A percentile compares a stretch with the other conserved stretches of the same genome.
These are phyloP conservation scores for Termitomyces titanicus DNA, from an alignment of 768 basidiomycete species.

Conservation along the genomic window DNA sequence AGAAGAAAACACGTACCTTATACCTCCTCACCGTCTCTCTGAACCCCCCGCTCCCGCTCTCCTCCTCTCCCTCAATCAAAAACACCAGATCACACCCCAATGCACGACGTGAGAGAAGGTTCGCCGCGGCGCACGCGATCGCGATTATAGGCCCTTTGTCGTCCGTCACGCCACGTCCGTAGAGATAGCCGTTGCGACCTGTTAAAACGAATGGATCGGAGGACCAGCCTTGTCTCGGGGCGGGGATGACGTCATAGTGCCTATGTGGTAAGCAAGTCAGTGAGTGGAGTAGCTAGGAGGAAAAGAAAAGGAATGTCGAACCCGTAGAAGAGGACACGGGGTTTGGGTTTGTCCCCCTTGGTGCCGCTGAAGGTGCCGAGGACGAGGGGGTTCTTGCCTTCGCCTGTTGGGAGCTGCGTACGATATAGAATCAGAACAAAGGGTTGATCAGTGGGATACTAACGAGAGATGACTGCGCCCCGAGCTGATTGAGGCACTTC, in stretches of 20 bases:
- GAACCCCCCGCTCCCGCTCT: slow-evolving; percentile 89
- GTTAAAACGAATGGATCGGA: slow-evolving; percentile 81
- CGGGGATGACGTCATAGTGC: slow-evolving; percentile 96
- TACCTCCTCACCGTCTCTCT: slow-evolving; percentile 67
- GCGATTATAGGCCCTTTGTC: slow-evolving; percentile 96
- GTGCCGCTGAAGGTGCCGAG: slow-evolving; percentile 82
- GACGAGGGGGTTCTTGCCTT: slow-evolving; percentile 82
- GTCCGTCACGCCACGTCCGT: slow-evolving; percentile 89
- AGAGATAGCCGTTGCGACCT: slow-evolving; percentile 85
- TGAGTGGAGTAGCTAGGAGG: background rate
- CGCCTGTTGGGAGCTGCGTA: slow-evolving; percentile 68
- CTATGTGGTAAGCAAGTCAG: slow-evolving; percentile 29
- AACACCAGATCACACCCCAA: slow-evolving; percentile 87
- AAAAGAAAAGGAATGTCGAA: slow-evolving; percentile 25
- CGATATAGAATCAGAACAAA: background rate
- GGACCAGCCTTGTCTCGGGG: slow-evolving; percentile 70
- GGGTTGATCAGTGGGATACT: slow-evolving; percentile 14
- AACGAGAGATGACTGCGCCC: slow-evolving; percentile 77
- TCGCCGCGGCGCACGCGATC: slow-evolving; percentile 84
- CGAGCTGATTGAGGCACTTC: slow-evolving; percentile 84
- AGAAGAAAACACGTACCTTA: slow-evolving; percentile 46
- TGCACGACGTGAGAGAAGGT: slow-evolving; percentile 65
- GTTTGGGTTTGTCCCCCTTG: slow-evolving; percentile 53
- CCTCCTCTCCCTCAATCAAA: slow-evolving; percentile 95
- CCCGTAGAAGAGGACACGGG: slow-evolving; percentile 90